Conservation (phyloP, 2,329 filamentous ascomycete genomes). For the Colletotrichum sp. region DNA sequence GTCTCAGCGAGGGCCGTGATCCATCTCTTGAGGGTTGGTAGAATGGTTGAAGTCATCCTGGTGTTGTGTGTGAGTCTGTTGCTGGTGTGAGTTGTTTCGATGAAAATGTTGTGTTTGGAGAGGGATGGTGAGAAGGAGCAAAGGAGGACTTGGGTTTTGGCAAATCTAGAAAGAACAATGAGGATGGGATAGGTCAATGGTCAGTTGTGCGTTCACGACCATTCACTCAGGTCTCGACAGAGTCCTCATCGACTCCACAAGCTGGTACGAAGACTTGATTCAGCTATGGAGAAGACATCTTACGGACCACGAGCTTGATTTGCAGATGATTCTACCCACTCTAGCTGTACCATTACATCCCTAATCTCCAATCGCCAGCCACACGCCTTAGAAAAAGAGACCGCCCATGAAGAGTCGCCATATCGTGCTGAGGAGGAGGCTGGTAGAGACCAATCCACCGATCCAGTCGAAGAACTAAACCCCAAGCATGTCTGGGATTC, state of each 20-base stretch:
- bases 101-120: not conserved
- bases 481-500: not conserved
- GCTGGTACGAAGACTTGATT: not conserved
- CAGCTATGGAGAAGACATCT: not conserved
- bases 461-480: not conserved
- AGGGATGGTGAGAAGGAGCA: not conserved
- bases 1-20: not conserved
- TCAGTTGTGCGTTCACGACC: not conserved
- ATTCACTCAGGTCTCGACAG: not conserved
- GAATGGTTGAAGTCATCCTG: not conserved
- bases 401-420: not conserved
- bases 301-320: rapidly evolving
- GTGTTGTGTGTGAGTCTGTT: not conserved
- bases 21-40: not conserved
- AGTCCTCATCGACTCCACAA: not conserved
- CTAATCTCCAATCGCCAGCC: not conserved
- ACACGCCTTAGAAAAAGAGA: not conserved
- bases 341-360: not conserved
- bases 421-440: rapidly evolving
- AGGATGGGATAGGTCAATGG: rapidly evolving
- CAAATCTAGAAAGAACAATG: not conserved
- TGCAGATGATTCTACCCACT: not conserved
- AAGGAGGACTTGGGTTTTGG: not conserved
- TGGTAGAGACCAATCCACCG: not conserved
- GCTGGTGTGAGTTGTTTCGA: not conserved